A percentile compares a stretch with the other conserved stretches of the same genome.
Evolutionary conservation across 1,139 yeast species (phyloP).

Genomic region (Candida anutae): DNA sequence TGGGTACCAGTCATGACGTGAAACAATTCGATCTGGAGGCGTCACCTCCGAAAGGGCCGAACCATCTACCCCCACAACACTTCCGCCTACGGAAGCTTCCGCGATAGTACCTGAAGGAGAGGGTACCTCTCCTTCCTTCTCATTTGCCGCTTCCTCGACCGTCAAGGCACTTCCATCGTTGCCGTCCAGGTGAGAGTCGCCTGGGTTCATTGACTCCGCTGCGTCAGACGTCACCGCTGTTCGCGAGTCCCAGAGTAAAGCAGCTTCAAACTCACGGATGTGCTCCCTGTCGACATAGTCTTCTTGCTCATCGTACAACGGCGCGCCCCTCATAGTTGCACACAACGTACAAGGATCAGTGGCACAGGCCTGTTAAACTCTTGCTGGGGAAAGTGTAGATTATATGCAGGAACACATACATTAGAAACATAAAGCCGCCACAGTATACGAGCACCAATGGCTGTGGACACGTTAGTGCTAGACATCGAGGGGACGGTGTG

Average conservation of each 20-base stretch:
- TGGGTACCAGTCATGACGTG: conserved; percentile 68
- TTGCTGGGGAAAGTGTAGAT: too few relatives aligned
- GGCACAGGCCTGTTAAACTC: too few relatives aligned
- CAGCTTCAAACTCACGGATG: conserved; percentile 34
- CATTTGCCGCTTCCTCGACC: conserved; percentile 1
- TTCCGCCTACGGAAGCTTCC: too few relatives aligned
- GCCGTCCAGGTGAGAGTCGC: conserved; percentile 7
- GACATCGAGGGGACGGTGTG: conserved; percentile 94
- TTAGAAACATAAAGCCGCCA: too few relatives aligned
- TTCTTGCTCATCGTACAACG: conserved; percentile 21
- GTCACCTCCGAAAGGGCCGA: conserved; percentile 1
- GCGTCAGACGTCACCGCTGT: neutral
- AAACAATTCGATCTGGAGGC: conserved; percentile 35
- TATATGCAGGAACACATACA: too few relatives aligned
- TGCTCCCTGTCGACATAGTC: conserved; percentile 31
- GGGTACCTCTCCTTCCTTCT: neutral
- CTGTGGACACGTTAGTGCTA: conserved; percentile 6
- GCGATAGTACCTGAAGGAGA: too few relatives aligned
- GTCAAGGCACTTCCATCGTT: conserved; percentile 3
- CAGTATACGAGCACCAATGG: too few relatives aligned
- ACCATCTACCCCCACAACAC: neutral
- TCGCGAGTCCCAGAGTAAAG: conserved; percentile 31
- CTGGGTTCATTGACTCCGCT: neutral
- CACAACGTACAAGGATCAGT: neutral
- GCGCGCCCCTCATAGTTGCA: conserved; percentile 1